Conservation (phyloP, 2,329 filamentous ascomycete species). For the Epichloe uncinata region DNA sequence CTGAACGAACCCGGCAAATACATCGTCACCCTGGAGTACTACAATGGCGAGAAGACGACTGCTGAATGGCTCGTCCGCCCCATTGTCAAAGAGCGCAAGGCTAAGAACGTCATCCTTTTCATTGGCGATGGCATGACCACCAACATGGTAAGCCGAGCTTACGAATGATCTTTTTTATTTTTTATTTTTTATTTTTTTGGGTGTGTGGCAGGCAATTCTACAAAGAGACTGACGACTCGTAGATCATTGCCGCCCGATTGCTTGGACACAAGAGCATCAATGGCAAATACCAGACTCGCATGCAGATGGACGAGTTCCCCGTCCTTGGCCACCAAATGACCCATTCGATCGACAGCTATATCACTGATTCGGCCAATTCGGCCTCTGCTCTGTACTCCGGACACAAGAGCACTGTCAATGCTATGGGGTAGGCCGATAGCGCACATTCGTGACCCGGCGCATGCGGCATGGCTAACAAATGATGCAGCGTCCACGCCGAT, state of each 20-base stretch:
- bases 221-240: background rate
- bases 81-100: slow-evolving; percentile 53
- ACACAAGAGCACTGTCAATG: slow-evolving; percentile 74
- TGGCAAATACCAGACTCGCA: slow-evolving; percentile 63
- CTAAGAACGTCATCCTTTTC: slow-evolving; percentile 78
- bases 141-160: slow-evolving; percentile 41
- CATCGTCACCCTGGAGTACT: slow-evolving; percentile 62
- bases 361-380: slow-evolving; percentile 78
- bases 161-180: background rate
- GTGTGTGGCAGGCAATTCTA: too few species aligned
- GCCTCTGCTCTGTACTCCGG: slow-evolving; percentile 71
- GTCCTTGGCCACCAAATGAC: slow-evolving; percentile 84
- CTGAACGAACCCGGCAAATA: slow-evolving; percentile 72
- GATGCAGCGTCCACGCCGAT: slow-evolving; percentile 53
- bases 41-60: slow-evolving; percentile 54
- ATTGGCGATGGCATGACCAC: slow-evolving; percentile 65
- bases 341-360: slow-evolving; percentile 72
- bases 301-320: slow-evolving; percentile 70
- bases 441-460: background rate
- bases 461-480: background rate
- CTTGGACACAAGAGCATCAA: slow-evolving; percentile 75
- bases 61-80: slow-evolving; percentile 69
- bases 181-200: background rate
- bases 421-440: slow-evolving; percentile 42
- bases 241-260: slow-evolving; percentile 64